Conservation (phyloP, 2,329 filamentous ascomycete species). For the Curvularia hawaiiensis region DNA sequence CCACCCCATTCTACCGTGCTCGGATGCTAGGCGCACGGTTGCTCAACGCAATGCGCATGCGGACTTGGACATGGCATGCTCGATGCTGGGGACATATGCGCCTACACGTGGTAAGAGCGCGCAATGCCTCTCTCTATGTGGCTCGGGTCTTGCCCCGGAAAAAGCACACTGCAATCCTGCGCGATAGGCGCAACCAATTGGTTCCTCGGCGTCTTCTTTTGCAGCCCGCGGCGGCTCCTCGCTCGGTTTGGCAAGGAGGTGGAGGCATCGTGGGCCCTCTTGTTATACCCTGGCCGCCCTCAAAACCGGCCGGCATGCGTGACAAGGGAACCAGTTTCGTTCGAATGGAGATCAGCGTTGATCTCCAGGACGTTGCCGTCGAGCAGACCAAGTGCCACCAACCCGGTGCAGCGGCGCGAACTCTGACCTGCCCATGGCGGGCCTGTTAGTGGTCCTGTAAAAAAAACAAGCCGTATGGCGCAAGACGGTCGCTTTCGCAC, state of each 20-base stretch:
- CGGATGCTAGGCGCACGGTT: conserved; percentile 3
- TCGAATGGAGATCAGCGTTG: conserved; percentile 6
- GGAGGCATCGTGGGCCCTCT: conserved; percentile 13
- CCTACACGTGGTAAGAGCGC: conserved; percentile 37
- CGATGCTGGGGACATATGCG: conserved; percentile 24
- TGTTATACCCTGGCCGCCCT: conserved; percentile 1
- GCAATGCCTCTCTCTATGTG: conserved; percentile 13
- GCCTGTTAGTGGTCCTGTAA: conserved; percentile 1
- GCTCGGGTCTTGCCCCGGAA: conserved; percentile 14
- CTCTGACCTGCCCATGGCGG: neutral
- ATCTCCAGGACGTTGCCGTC: neutral
- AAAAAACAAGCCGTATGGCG: conserved; percentile 1
- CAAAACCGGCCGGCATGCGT: conserved; percentile 7
- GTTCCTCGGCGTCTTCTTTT: conserved; percentile 14
- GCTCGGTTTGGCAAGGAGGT: conserved; percentile 5
- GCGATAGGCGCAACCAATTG: conserved; percentile 18
- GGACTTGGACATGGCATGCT: conserved; percentile 7
- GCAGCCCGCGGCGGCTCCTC: conserved; percentile 12
- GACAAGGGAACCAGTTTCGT: conserved; percentile 2
- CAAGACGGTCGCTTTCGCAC: conserved; percentile 2
- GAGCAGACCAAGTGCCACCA: conserved; percentile 7
- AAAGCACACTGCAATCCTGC: conserved; percentile 12
- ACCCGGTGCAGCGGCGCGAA: conserved; percentile 6
- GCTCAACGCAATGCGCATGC: conserved; percentile 7
- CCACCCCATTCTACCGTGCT: conserved; percentile 8